phyloP scores from a whole-genome alignment of 1,139 yeast genomes.

The Pichia sp. region DNA sequence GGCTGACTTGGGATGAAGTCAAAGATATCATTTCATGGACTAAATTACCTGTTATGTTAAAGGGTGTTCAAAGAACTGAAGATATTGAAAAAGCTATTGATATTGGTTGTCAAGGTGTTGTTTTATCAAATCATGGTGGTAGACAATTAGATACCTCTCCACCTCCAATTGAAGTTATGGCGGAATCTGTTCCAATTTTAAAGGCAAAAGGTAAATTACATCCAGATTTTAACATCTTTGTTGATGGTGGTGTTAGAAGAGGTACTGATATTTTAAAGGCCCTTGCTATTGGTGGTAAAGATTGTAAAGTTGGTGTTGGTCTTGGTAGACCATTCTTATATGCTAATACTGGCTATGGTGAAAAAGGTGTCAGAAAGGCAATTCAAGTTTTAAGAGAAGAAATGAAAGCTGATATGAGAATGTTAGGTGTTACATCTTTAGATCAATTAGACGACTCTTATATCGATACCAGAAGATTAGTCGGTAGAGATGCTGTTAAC shows the following conservation, averaged over 20 bases:
- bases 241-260: slow-evolving; percentile 53
- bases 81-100: slow-evolving; percentile 45
- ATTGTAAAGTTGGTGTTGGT: slow-evolving; percentile 39
- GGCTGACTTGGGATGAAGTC: slow-evolving; percentile 28
- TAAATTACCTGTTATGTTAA: slow-evolving; percentile 49
- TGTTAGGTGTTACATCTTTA: slow-evolving; percentile 41
- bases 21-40: slow-evolving; percentile 48
- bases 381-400: slow-evolving; percentile 41
- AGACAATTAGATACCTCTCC: slow-evolving; percentile 46
- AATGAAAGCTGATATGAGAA: slow-evolving; percentile 40
- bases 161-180: slow-evolving; percentile 44
- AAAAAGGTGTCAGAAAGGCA: slow-evolving; percentile 41
- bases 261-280: slow-evolving; percentile 52
- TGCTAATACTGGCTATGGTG: slow-evolving; percentile 47
- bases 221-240: slow-evolving; percentile 37
- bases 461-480: slow-evolving; percentile 30
- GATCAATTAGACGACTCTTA: slow-evolving; percentile 32
- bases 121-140: slow-evolving; percentile 53
- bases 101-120: slow-evolving; percentile 42
- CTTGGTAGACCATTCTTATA: slow-evolving; percentile 45
- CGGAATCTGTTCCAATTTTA: slow-evolving; percentile 40
- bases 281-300: slow-evolving; percentile 45
- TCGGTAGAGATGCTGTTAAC: slow-evolving; percentile 34
- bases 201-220: slow-evolving; percentile 29
- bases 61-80: slow-evolving; percentile 47